These are phyloP conservation scores for Nicotiana obtusifolia DNA, from an alignment of 257 asterid genomes.

Conservation along the genomic window DNA sequence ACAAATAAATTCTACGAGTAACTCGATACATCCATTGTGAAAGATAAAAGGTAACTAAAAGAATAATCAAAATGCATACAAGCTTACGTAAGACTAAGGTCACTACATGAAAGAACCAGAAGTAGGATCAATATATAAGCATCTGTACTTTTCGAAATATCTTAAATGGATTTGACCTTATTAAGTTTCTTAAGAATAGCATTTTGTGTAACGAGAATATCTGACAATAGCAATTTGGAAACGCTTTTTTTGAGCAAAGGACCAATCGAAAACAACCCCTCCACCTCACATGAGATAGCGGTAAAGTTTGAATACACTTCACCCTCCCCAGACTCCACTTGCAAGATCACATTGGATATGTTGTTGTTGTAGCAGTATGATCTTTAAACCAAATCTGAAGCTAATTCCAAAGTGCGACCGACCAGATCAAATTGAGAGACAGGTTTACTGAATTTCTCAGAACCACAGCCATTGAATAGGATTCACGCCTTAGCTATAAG, in stretches of 20 bases:
- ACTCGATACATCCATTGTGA: no score
- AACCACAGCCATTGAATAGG: background rate
- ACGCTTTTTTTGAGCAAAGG: no score
- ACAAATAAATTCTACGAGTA: no score
- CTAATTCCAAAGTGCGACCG: background rate
- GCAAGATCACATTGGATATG: no score
- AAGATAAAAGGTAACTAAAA: no score
- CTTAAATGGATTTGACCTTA: background rate
- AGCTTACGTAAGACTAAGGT: background rate
- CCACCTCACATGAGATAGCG: no score
- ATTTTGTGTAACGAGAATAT: background rate
- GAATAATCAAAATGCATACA: background rate
- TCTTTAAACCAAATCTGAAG: background rate
- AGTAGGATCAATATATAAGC: background rate
- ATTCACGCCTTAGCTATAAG: background rate
- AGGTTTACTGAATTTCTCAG: background rate
- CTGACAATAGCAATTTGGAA: background rate
- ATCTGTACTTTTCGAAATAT: background rate
- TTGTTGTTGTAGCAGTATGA: background rate
- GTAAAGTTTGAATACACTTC: no score
- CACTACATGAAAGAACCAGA: background rate
- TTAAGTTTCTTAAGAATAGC: background rate
- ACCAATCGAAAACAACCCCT: no score
- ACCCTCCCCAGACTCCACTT: no score
- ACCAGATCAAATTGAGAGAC: background rate